Conservation (phyloP, 345 rosid species). For the Populus alba region DNA sequence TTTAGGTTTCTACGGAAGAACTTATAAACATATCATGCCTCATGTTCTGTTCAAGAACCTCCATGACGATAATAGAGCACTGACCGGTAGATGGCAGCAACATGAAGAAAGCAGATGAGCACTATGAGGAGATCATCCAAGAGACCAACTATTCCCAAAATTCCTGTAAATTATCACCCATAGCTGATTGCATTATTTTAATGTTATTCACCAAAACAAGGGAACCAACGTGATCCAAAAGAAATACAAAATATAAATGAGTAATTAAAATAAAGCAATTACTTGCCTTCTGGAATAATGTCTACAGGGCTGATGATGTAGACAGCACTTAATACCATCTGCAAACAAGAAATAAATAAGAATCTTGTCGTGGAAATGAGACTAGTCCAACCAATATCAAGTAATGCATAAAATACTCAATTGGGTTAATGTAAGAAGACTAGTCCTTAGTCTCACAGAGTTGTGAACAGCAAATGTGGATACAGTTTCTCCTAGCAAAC, state of each 20-base stretch:
- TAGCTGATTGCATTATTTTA: background rate
- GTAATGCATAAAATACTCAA: background rate
- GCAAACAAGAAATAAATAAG: conserved; percentile 19
- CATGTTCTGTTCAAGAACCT: conserved; percentile 28
- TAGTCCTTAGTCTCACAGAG: background rate
- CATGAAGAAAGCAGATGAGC: conserved; percentile 67
- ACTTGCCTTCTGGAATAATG: conserved; percentile 82
- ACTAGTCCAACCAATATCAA: background rate
- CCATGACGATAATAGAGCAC: conserved; percentile 76
- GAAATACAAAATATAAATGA: background rate
- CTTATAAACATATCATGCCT: background rate
- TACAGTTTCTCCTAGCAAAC: background rate
- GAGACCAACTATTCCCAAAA: conserved; percentile 72
- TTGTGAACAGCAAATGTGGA: background rate
- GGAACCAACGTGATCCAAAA: background rate
- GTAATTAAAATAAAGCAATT: background rate
- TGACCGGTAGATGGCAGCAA: conserved; percentile 82
- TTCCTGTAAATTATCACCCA: conserved; percentile 32
- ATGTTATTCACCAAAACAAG: background rate
- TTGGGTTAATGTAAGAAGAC: background rate
- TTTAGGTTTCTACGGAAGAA: background rate
- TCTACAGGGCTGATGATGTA: conserved; percentile 87
- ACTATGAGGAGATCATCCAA: conserved; percentile 72
- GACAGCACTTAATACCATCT: conserved; percentile 62
- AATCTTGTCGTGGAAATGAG: background rate